phyloP scores from a whole-genome alignment of 257 asterid species.

The Marsdenia floribunda region DNA sequence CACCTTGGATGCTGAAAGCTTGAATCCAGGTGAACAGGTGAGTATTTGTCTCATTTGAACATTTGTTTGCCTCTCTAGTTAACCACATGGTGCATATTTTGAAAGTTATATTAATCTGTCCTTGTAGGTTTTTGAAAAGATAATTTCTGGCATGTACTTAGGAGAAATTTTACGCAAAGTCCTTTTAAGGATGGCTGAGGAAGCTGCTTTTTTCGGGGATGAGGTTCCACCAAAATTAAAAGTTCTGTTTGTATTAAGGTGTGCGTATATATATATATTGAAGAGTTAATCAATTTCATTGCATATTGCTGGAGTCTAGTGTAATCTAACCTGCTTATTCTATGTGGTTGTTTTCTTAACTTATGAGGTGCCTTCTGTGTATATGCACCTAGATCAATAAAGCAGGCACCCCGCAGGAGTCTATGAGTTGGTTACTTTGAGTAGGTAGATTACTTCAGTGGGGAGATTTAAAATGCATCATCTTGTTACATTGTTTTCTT shows the following conservation, averaged over 20 bases:
- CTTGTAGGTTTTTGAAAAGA: conserved; percentile 72
- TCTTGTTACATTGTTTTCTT: background rate
- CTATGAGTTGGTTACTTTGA: background rate
- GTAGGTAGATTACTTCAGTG: background rate
- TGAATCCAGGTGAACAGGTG: conserved; percentile 89
- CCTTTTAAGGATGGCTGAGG: conserved; percentile 65
- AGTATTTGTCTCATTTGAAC: background rate
- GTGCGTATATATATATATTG: conserved; percentile 1
- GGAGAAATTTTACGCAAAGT: conserved; percentile 82
- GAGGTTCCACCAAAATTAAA: conserved; percentile 71
- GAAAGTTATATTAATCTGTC: background rate
- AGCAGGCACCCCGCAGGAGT: background rate
- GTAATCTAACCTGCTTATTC: background rate
- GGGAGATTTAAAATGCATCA: background rate
- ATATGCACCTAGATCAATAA: background rate
- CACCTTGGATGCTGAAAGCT: conserved; percentile 62
- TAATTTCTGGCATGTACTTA: conserved; percentile 88
- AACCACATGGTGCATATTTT: background rate
- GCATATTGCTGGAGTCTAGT: background rate
- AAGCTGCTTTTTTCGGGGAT: conserved; percentile 75
- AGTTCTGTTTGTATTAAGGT: conserved; percentile 59
- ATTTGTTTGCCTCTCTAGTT: background rate
- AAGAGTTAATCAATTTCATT: background rate
- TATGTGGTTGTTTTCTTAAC: background rate
- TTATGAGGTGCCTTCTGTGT: background rate